phyloP scores from a whole-genome alignment of 2,329 filamentous ascomycete species.

The Sclerotinia trifoliorum region DNA sequence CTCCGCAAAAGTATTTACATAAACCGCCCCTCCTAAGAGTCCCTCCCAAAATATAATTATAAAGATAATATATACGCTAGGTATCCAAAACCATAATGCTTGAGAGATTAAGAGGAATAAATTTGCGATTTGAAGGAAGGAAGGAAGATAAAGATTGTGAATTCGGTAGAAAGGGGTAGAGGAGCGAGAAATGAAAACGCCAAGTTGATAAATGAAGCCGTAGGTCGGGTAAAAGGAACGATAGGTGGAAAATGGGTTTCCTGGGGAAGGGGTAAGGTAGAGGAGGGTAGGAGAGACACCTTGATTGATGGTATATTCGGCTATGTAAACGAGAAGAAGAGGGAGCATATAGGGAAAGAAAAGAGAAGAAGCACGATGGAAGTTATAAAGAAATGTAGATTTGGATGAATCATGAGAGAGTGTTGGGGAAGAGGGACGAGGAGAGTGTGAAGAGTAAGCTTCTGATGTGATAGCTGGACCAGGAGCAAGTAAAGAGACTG shows the following conservation, averaged over 20 bases:
- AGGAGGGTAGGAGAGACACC: conserved; percentile 86
- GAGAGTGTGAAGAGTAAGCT: conserved; percentile 42
- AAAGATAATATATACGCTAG: conserved; percentile 84
- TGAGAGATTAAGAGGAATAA: conserved; percentile 72
- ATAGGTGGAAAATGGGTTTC: conserved; percentile 76
- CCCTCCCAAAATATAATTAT: conserved; percentile 91
- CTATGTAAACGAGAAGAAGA: conserved; percentile 86
- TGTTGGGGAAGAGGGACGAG: conserved; percentile 20
- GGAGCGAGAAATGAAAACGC: conserved; percentile 91
- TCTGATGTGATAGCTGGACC: conserved; percentile 44
- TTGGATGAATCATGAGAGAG: neutral
- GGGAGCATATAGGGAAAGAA: conserved; percentile 86
- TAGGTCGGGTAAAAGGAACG: conserved; percentile 94
- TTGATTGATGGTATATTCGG: conserved; percentile 97
- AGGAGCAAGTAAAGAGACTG: conserved; percentile 46
- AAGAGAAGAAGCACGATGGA: conserved; percentile 66
- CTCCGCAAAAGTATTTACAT: conserved; percentile 93
- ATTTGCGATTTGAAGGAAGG: conserved; percentile 78
- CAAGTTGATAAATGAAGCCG: conserved; percentile 89
- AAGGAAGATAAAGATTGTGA: conserved; percentile 76
- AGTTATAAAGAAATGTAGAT: conserved; percentile 46
- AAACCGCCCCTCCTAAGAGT: conserved; percentile 83
- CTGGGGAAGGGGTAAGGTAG: conserved; percentile 79
- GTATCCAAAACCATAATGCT: conserved; percentile 76
- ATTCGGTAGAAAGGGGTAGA: conserved; percentile 85